These are phyloP conservation scores for Microbotryum saponariae DNA, from an alignment of 1,284 basidiomycete species.

Conservation along the genomic window DNA sequence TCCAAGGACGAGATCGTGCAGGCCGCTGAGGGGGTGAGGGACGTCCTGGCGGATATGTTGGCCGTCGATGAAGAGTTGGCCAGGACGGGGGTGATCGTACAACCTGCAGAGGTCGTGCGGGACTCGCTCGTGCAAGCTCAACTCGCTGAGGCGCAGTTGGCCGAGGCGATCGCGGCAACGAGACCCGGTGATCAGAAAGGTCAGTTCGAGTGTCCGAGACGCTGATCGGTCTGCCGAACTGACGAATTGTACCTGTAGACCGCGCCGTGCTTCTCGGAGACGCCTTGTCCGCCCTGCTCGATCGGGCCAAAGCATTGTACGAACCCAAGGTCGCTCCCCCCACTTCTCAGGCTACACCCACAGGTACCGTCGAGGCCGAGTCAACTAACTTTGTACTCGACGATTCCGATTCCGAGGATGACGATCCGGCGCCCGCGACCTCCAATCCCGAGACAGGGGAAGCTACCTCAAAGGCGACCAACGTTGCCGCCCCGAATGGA, in stretches of 20 bases:
- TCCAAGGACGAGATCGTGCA: slow-evolving; percentile 48
- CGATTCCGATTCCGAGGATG: slow-evolving; percentile 65
- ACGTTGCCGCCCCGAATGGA: not conserved
- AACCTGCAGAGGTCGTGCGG: slow-evolving; percentile 62
- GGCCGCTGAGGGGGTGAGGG: slow-evolving; percentile 49
- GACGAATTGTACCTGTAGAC: slow-evolving; percentile 6
- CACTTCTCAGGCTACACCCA: not conserved
- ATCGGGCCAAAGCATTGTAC: slow-evolving; percentile 21
- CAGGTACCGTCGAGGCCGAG: not conserved
- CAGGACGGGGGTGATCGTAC: slow-evolving; percentile 58
- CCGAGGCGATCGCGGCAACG: slow-evolving; percentile 30
- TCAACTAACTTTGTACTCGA: slow-evolving; percentile 39
- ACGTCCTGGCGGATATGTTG: slow-evolving; percentile 55
- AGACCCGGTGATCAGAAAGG: slow-evolving; percentile 35
- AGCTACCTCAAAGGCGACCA: not conserved
- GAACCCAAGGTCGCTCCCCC: not conserved
- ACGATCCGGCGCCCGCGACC: not conserved
- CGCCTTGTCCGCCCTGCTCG: slow-evolving; percentile 20
- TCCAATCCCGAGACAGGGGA: not conserved
- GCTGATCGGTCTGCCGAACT: not conserved
- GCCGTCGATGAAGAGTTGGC: slow-evolving; percentile 53
- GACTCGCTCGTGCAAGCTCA: slow-evolving; percentile 42
- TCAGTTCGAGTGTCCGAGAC: not conserved
- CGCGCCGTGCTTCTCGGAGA: slow-evolving; percentile 20
- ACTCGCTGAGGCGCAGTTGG: slow-evolving; percentile 36